phyloP scores from a whole-genome alignment of 768 basidiomycete genomes.

The Pleurotus djamor region DNA sequence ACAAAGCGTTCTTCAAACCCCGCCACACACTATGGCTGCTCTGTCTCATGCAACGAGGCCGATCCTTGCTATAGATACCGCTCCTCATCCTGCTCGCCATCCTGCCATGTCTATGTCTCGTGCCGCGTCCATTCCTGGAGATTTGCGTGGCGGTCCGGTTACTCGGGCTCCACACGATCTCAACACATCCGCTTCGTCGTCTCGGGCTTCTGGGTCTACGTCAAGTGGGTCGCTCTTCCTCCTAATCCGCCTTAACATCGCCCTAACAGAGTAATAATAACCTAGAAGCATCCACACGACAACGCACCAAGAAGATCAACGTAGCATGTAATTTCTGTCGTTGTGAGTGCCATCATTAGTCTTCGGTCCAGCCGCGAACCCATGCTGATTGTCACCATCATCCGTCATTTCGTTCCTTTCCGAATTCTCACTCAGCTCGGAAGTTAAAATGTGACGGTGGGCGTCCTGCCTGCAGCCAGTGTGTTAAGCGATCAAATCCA shows the following conservation, averaged over 20 bases:
- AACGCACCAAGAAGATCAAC: constrained; percentile 81
- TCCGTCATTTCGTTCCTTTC: neutral
- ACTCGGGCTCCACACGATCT: constrained; percentile 41
- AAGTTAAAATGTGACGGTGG: constrained; percentile 90
- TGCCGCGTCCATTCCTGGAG: constrained; percentile 41
- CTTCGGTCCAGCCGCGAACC: neutral
- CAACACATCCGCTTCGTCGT: constrained; percentile 20
- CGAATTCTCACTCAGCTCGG: constrained; percentile 48
- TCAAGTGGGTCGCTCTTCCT: constrained; percentile 31
- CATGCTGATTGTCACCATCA: constrained; percentile 10
- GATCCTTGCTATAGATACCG: constrained; percentile 62
- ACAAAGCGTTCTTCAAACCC: constrained; percentile 26
- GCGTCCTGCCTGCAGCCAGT: constrained; percentile 80
- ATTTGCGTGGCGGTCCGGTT: constrained; percentile 40
- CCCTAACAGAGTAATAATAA: constrained; percentile 9
- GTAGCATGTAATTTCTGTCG: constrained; percentile 92
- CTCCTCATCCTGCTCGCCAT: constrained; percentile 42
- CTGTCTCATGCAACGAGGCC: constrained; percentile 50
- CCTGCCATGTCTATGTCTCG: constrained; percentile 43
- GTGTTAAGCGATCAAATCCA: constrained; percentile 70
- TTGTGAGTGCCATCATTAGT: constrained; percentile 49
- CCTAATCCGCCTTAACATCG: neutral
- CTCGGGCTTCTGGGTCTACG: constrained; percentile 16
- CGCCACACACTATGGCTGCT: constrained; percentile 39
- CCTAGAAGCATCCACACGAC: constrained; percentile 53